Base-by-base conservation (phyloP, 2,329 filamentous ascomycete species). In the Diaporthe caulivora region DNA sequence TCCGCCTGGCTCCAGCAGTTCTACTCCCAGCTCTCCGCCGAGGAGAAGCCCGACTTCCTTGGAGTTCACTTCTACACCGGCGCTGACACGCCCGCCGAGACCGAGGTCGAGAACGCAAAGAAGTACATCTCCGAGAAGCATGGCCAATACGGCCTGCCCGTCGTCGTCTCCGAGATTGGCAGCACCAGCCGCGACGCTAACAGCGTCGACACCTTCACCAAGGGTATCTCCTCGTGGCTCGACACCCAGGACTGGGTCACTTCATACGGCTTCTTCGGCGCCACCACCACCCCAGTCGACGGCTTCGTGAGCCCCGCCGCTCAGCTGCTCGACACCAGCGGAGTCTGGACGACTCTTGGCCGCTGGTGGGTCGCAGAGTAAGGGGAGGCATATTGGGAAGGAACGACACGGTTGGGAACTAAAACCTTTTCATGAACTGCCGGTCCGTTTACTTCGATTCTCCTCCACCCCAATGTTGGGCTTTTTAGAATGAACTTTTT, bases 261-360 rank as follows among this genome's bases (percentile, higher is more conserved):
- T 72, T 84, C 86, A 76, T 87, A 86, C 76, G 82, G 80, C 17
- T 82, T 85, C 68, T 86, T 86, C 75, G 84, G 84, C 37, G 85
- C 84, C 75, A 85, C 85, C 80, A 79, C 79, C 69, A 78, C 83
- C 31, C 78, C 81, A 67, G 83, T 84, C 15, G 84, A 87, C 75
- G 78, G 77, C 71, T 87, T 84, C 77, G 85, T 87, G 26, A 86
- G 85, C 75, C 84, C 84, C 0, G 82, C 80, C 49, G 85, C 85
- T 34, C 84, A 86, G 78, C 80, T 87, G 75, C 84, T 87, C 84
- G 83, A 85, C 62, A 72, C 73, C 13, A 79, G 85, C 71, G 85
- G 84, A 5, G 78, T 77, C 26, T 84, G 85, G 65, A 86, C 81
- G 11, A 73, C 77, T 34, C 77, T 82, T 5, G 71, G 71, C 53